Percentiles rank a stretch among this genome's conserved stretches.
phyloP scores from a whole-genome alignment of 2,329 filamentous ascomycete genomes.

The Aspergillus sp. region DNA sequence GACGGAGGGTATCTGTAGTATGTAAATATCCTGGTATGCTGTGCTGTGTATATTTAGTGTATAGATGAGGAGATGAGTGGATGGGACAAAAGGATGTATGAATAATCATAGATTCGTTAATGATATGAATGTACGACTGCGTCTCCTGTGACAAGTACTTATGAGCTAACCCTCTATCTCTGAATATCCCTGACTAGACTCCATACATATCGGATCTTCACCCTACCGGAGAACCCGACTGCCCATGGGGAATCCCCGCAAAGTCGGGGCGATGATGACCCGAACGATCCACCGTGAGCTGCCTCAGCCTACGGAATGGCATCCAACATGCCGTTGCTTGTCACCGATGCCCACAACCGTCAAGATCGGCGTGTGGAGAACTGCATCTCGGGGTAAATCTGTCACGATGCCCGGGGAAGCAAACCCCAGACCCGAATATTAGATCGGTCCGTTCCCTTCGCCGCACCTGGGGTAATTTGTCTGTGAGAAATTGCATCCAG shows the following conservation, averaged over 20 bases:
- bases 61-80: not conserved
- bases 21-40: not conserved
- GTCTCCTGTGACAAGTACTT: too few relatives aligned
- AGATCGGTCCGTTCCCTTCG: not conserved
- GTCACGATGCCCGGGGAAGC: not conserved
- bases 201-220: not conserved
- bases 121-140: not conserved
- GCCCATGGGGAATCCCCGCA: conserved; percentile 9
- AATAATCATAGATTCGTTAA: not conserved
- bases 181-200: not conserved
- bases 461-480: not conserved
- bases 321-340: not conserved
- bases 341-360: not conserved
- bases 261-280: conserved; percentile 15
- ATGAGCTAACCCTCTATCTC: too few relatives aligned
- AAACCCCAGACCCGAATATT: not conserved
- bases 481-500: too few relatives aligned
- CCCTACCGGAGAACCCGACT: not conserved
- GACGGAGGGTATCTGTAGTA: not conserved
- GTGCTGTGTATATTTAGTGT: not conserved
- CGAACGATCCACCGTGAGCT: conserved; percentile 1
- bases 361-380: not conserved
- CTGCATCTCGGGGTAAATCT: not conserved
- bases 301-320: not conserved
- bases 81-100: not conserved